Base-by-base conservation (phyloP, 2,329 filamentous ascomycete species). In the Colletotrichum chlorophyti region DNA sequence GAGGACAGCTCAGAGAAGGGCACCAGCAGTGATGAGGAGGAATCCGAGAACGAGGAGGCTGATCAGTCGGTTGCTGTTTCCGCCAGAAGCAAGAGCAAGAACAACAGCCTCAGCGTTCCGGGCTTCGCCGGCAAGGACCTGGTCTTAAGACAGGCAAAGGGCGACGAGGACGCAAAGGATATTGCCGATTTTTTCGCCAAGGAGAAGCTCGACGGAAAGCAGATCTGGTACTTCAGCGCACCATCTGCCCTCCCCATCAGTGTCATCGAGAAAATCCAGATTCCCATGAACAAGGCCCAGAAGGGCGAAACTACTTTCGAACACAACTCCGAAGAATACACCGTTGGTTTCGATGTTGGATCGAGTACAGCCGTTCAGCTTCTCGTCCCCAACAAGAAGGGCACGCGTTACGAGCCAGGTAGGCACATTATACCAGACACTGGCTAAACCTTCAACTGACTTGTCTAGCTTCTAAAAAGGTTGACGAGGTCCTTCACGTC, bases 141-240 rank as follows among this genome's bases (percentile, higher is more conserved):
- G 62, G 74, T 78, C 58, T 71, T 86, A 47, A 81, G 82, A 53
- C 82, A 82, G 63, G 78, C 78, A 29, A 68, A 67, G 14, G 66
- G 71, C 19, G 68, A 72, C n/a, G 73, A 76, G 63, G 65, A 74
- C 63, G 69, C 76, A 68, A 71, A 80, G 65, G 74, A 83, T 67
- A 72, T 84, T 58, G 70, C 80, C 8, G 75, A 82, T 19, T 72
- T 88, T 50, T 85, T 90, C 65, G 81, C 77, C 65, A 77, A 83
- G 55, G 80, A 81, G 52, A 83, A 84, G 65, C 70, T 88, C 7
- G 76, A 85, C 53, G 88, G 87, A 62, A 92, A 91, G 76, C 87
- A 93, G 69, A 79, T 93, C 58, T 93, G 90, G 90, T 91, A 92
- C 70, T 91, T 93, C 65, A 91, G 88, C 9, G 87, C 88, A 4